Percentiles rank a stretch among this genome's conserved stretches.
Conservation (phyloP, 176 grass and related monocot species). For the Thinopyrum elongatum region DNA sequence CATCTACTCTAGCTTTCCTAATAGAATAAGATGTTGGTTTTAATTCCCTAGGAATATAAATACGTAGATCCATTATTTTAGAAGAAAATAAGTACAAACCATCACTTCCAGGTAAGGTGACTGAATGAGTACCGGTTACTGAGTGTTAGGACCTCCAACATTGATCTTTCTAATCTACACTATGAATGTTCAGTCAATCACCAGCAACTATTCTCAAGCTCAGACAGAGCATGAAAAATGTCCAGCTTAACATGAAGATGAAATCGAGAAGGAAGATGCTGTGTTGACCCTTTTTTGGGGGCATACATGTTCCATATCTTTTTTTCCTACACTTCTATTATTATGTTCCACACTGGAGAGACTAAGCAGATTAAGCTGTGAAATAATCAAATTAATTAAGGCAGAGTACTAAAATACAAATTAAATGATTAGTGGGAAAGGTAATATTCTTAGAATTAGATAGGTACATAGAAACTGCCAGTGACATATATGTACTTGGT, state of each 20-base stretch:
- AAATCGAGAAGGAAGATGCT: not conserved
- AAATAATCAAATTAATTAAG: not conserved
- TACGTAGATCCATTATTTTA: not conserved
- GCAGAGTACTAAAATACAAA: not conserved
- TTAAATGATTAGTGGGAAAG: not conserved
- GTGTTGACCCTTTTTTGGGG: not conserved
- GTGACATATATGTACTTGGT: not conserved
- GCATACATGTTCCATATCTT: not conserved
- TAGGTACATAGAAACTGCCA: not conserved
- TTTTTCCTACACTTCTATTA: not conserved
- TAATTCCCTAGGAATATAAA: not conserved
- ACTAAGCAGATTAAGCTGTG: not conserved
- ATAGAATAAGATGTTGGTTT: not conserved
- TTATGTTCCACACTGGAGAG: not conserved
- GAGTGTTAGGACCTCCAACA: not conserved
- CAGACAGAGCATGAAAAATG: not conserved
- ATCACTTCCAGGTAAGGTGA: not conserved
- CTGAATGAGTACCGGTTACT: not conserved
- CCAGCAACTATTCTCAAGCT: not conserved
- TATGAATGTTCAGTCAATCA: not conserved
- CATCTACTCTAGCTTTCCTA: not conserved
- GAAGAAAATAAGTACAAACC: not conserved
- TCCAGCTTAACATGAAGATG: not conserved
- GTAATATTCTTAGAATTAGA: not conserved
- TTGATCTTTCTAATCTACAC: not conserved